Percentiles rank a stretch among this genome's conserved stretches.
Evolutionary conservation across 805 yeast species (phyloP).

Genomic region (Hanseniaspora mollemarum): DNA sequence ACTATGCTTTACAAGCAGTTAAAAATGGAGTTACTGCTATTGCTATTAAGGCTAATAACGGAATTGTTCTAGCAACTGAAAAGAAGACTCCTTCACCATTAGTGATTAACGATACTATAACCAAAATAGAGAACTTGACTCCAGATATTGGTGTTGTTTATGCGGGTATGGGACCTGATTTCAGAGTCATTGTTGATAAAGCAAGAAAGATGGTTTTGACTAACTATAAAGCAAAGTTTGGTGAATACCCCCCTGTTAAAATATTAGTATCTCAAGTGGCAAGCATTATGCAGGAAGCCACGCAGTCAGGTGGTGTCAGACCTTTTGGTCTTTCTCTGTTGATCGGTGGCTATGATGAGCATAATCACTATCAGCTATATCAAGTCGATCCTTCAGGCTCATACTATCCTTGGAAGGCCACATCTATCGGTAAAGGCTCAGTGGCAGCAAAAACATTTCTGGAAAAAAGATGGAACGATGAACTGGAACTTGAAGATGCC

Average conservation of each 20-base stretch:
- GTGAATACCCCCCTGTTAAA: constrained; percentile 94
- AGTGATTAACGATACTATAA: constrained; percentile 58
- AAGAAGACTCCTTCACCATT: constrained; percentile 74
- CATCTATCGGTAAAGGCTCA: constrained; percentile 95
- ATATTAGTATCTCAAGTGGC: constrained; percentile 91
- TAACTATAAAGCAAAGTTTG: constrained; percentile 80
- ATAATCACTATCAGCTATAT: constrained; percentile 63
- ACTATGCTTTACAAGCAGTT: constrained; percentile 93
- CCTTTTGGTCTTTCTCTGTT: constrained; percentile 95
- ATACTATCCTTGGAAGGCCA: constrained; percentile 98
- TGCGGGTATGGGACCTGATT: constrained; percentile 98
- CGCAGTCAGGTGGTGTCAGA: constrained; percentile 96
- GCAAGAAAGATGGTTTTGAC: constrained; percentile 91
- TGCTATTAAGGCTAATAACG: constrained; percentile 90
- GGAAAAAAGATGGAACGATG: constrained; percentile 97
- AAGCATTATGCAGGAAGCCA: constrained; percentile 94
- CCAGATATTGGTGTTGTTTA: constrained; percentile 96
- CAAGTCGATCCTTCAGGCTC: constrained; percentile 98
- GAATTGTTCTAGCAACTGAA: constrained; percentile 93
- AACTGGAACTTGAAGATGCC: constrained; percentile 94
- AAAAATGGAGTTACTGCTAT: constrained; percentile 95
- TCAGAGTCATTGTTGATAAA: constrained; percentile 83
- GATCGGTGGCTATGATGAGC: constrained; percentile 87
- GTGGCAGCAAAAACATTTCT: constrained; percentile 92
- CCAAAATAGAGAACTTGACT: constrained; percentile 72